Evolutionary conservation across 257 asterid species (phyloP).

Genomic region (Nicotiana otophora): DNA sequence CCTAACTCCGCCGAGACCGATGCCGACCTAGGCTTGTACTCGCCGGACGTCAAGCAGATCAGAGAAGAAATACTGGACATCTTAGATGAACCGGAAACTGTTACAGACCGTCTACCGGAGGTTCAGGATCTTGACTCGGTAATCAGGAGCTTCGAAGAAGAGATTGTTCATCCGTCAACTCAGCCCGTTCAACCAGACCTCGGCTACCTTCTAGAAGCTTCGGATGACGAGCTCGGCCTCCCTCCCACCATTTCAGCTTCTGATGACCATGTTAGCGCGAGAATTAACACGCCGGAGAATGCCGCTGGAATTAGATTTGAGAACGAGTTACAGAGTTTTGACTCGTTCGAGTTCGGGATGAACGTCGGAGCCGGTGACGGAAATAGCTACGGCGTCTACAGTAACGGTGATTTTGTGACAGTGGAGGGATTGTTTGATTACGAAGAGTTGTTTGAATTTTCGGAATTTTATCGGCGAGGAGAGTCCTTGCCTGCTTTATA

Average conservation of each 20-base stretch:
- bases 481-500: conserved; percentile 29
- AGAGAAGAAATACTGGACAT: conserved; percentile 27
- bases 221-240: conserved; percentile 42
- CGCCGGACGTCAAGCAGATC: conserved; percentile 5
- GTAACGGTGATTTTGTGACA: conserved; percentile 15
- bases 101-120: conserved; percentile 10
- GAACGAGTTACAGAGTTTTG: conserved; percentile 21
- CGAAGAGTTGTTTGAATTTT: conserved; percentile 17
- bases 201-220: conserved; percentile 37
- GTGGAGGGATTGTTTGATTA: conserved; percentile 28
- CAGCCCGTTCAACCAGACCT: conserved; percentile 22
- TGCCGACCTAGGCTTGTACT: not conserved
- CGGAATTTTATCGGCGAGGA: conserved; percentile 21
- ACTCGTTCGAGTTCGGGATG: conserved; percentile 26
- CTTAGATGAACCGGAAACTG: conserved; percentile 18
- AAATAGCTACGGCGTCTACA: not conserved
- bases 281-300: not conserved
- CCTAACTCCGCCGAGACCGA: not conserved
- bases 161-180: conserved; percentile 20
- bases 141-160: conserved; percentile 41
- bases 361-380: conserved; percentile 4
- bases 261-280: not conserved
- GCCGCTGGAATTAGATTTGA: conserved; percentile 5
- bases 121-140: conserved; percentile 37
- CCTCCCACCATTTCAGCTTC: conserved; percentile 20